Evolutionary conservation across 371 early-diverging fungal species (phyloP).

Genomic region (Catenaria anguillulae): DNA sequence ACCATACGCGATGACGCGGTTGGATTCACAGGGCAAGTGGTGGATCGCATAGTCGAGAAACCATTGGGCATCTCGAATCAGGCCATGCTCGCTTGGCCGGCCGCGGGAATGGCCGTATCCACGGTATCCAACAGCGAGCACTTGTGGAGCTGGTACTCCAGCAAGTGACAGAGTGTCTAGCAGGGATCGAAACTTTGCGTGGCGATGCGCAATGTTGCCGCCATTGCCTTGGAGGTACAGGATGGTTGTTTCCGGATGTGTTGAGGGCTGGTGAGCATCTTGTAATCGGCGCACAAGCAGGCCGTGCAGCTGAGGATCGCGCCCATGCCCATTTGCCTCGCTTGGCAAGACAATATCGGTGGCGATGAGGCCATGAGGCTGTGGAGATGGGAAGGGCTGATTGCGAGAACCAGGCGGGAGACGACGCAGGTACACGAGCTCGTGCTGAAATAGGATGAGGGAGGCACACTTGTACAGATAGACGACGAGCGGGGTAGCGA

Average conservation of each 20-base stretch:
- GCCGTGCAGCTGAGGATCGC: conserved; percentile 11
- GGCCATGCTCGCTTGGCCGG: conserved; percentile 19
- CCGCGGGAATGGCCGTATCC: conserved; percentile 26
- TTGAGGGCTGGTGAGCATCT: too few species aligned
- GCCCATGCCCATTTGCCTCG: conserved; percentile 14
- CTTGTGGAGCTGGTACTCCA: conserved; percentile 11
- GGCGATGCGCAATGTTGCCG: conserved; percentile 27
- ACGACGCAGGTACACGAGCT: conserved; percentile 28
- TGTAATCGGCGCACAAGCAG: too few species aligned
- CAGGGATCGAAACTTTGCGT: conserved; percentile 14
- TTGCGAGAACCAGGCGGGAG: conserved; percentile 24
- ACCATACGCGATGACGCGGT: conserved; percentile 19
- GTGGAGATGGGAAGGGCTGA: conserved; percentile 5
- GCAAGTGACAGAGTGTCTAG: conserved; percentile 13
- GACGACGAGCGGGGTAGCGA: background rate
- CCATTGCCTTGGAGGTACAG: conserved; percentile 29
- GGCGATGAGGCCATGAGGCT: conserved; percentile 10
- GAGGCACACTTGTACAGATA: conserved; percentile 18
- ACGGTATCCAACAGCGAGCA: conserved; percentile 24
- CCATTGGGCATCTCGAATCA: conserved; percentile 18
- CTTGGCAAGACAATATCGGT: conserved; percentile 12
- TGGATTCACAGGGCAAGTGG: conserved; percentile 3
- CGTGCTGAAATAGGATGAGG: conserved; percentile 26
- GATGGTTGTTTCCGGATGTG: conserved; percentile 1
- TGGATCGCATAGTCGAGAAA: conserved; percentile 15